These are phyloP conservation scores for Crotalaria pallida DNA, from an alignment of 306 rosid genomes.

Conservation along the genomic window DNA sequence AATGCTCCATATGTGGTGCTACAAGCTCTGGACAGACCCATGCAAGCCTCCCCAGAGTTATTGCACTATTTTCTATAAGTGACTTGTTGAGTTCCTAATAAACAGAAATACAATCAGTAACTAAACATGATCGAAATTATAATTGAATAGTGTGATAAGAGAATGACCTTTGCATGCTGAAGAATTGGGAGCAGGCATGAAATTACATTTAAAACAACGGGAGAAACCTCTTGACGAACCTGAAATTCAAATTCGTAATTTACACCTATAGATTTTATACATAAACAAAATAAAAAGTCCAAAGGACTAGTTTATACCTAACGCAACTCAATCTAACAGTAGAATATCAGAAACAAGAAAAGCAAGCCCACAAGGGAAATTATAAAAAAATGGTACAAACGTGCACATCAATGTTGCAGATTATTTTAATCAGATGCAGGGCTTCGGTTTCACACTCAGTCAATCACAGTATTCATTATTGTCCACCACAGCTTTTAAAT, in stretches of 20 bases:
- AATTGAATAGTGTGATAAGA: slow-evolving; percentile 12
- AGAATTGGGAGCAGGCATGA: slow-evolving; percentile 86
- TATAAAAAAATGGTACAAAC: background rate
- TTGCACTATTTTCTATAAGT: slow-evolving; percentile 89
- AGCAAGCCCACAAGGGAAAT: background rate
- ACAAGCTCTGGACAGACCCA: slow-evolving; percentile 98
- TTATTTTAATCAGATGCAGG: background rate
- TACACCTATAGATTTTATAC: background rate
- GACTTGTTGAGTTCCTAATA: slow-evolving; percentile 82
- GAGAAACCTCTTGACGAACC: slow-evolving; percentile 93
- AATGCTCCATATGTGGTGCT: slow-evolving; percentile 97
- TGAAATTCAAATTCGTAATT: slow-evolving; percentile 32
- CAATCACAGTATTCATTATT: background rate
- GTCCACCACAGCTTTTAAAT: background rate
- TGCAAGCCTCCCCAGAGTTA: slow-evolving; percentile 96
- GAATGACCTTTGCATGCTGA: slow-evolving; percentile 77
- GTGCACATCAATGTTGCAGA: background rate
- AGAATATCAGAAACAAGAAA: slow-evolving; percentile 8
- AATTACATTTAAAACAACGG: slow-evolving; percentile 69
- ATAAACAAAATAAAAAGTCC: background rate
- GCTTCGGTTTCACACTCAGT: background rate
- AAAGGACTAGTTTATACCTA: background rate
- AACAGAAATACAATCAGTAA: slow-evolving; percentile 27
- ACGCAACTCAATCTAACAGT: background rate
- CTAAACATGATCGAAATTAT: slow-evolving; percentile 14